Conservation (phyloP, 768 basidiomycete species). For the Psilocybe tampanensis region DNA sequence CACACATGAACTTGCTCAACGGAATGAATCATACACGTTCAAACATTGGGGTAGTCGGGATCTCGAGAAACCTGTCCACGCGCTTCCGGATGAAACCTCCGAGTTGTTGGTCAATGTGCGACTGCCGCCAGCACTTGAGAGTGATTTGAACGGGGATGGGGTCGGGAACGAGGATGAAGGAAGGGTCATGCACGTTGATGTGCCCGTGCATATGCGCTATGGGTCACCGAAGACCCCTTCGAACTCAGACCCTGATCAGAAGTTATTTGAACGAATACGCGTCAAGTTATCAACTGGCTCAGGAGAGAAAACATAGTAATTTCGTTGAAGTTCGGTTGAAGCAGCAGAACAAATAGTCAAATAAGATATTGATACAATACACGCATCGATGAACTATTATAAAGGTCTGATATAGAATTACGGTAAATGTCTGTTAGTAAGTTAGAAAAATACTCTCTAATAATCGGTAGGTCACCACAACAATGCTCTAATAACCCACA, state of each 20-base stretch:
- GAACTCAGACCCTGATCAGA: neutral
- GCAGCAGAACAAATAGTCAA: too few species aligned
- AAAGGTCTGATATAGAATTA: too few species aligned
- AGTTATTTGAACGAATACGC: conserved; percentile 27
- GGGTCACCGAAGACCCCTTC: conserved; percentile 28
- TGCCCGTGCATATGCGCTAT: conserved; percentile 53
- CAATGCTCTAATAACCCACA: neutral
- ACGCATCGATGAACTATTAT: too few species aligned
- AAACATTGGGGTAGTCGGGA: conserved; percentile 44
- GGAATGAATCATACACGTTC: conserved; percentile 39
- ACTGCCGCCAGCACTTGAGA: too few species aligned
- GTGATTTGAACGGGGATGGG: conserved; percentile 14
- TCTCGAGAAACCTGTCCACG: conserved; percentile 47
- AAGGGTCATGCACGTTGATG: conserved; percentile 29
- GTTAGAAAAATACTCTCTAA: neutral
- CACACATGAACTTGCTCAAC: conserved; percentile 46
- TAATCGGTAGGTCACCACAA: neutral
- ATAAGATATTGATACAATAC: too few species aligned
- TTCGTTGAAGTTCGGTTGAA: too few species aligned
- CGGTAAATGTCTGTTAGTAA: too few species aligned
- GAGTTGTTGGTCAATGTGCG: conserved; percentile 20
- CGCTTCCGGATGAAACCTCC: conserved; percentile 27
- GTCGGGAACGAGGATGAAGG: conserved; percentile 1
- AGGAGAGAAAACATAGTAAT: too few species aligned
- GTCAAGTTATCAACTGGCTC: too few species aligned